Evolutionary conservation across 768 basidiomycete genomes (phyloP).

Genomic region (Russula vinacea): DNA sequence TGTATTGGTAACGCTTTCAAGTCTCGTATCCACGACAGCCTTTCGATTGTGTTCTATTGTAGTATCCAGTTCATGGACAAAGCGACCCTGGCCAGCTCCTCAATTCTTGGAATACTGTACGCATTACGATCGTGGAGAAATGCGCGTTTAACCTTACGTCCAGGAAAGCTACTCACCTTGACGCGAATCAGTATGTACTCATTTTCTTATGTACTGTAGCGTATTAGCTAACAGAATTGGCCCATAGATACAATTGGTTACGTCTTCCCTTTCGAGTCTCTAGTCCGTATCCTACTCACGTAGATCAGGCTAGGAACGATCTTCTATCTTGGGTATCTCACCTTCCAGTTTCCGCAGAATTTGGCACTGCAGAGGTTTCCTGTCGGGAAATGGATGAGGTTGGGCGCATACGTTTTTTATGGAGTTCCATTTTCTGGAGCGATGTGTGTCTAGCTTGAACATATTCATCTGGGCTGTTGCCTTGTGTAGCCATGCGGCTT

Average conservation of each 20-base stretch:
- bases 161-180: constrained; percentile 59
- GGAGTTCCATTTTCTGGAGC: neutral
- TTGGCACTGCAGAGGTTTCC: constrained; percentile 68
- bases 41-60: constrained; percentile 36
- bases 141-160: constrained; percentile 11
- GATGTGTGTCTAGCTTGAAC: constrained; percentile 46
- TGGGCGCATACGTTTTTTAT: constrained; percentile 15
- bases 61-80: constrained; percentile 81
- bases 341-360: constrained; percentile 74
- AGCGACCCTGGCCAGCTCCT: constrained; percentile 61
- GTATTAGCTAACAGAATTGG: neutral
- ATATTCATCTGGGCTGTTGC: constrained; percentile 65
- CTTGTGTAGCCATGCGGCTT: constrained; percentile 61
- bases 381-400: constrained; percentile 82
- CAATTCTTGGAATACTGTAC: constrained; percentile 69
- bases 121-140: constrained; percentile 23
- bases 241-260: constrained; percentile 62
- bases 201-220: neutral
- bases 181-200: constrained; percentile 56
- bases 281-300: neutral
- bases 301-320: constrained; percentile 64
- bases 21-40: neutral
- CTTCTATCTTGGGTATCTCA: constrained; percentile 67
- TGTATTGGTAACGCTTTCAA: constrained; percentile 47
- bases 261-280: neutral